Conservation (phyloP, 208 protist species). For the Wallacemonas rigidus region DNA sequence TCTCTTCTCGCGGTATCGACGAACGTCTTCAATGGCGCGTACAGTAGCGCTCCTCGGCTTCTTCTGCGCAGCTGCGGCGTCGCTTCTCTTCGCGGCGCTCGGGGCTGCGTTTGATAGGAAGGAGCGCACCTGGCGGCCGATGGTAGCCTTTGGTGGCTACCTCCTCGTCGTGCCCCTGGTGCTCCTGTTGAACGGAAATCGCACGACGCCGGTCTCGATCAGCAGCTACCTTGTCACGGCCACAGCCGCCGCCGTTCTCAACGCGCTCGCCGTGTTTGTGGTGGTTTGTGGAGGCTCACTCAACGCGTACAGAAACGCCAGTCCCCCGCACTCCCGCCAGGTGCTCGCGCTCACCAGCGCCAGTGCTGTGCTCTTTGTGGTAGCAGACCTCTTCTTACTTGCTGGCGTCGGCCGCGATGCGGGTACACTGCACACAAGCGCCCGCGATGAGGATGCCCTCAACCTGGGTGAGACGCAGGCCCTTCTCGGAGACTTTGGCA, state of each 20-base stretch:
- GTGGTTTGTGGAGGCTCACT: not conserved
- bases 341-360: constrained; percentile 9
- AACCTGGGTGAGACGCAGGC: constrained; percentile 1
- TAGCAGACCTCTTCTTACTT: not conserved
- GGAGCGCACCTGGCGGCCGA: constrained; percentile 8
- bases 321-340: constrained; percentile 9
- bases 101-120: not conserved
- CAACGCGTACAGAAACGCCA: not conserved
- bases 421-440: not conserved
- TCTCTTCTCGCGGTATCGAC: too few species aligned
- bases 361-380: constrained; percentile 9
- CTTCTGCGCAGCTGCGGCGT: not conserved
- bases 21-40: not conserved
- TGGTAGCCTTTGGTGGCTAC: constrained; percentile 12
- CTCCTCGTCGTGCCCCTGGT: constrained; percentile 4
- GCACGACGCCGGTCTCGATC: not conserved
- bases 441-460: constrained; percentile 8
- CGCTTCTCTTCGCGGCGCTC: constrained; percentile 11
- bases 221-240: not conserved
- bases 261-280: constrained; percentile 6
- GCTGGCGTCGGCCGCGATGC: too few species aligned
- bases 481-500: constrained; percentile 11
- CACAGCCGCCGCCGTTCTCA: not conserved
- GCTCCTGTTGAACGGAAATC: not conserved
- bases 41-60: not conserved